Evolutionary conservation across 2,329 filamentous ascomycete genomes (phyloP).

Genomic region (Cytospora chrysosperma): DNA sequence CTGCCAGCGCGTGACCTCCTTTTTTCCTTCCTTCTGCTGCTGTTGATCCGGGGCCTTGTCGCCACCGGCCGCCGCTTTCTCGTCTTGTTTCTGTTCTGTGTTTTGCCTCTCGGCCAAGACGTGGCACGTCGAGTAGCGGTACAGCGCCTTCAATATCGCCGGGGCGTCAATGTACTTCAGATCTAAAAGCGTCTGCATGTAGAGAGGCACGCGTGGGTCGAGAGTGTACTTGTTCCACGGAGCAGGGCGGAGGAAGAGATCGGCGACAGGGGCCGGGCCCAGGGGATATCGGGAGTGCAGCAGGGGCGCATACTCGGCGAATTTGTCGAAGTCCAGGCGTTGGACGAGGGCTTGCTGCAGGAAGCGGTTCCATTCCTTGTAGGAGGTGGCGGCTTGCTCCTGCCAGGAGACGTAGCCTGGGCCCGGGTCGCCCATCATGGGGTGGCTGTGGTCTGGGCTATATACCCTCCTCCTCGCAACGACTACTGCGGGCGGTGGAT

Average conservation of each 20-base stretch:
- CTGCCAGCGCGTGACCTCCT: constrained; percentile 45
- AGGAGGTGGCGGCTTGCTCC: constrained; percentile 16
- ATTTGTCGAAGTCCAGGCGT: constrained; percentile 53
- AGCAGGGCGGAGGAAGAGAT: constrained; percentile 58
- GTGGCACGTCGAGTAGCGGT: constrained; percentile 57
- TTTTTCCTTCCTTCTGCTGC: constrained; percentile 22
- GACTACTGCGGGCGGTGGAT: background rate
- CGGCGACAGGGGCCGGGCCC: constrained; percentile 50
- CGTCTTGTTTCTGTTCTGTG: constrained; percentile 12
- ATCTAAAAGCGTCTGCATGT: constrained; percentile 55
- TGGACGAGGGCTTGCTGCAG: constrained; percentile 48
- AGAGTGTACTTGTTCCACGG: constrained; percentile 48
- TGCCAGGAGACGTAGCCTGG: constrained; percentile 14
- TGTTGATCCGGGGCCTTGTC: constrained; percentile 14
- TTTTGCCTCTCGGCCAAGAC: constrained; percentile 30
- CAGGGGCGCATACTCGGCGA: constrained; percentile 50
- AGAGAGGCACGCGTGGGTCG: constrained; percentile 60
- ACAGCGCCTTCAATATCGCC: constrained; percentile 54
- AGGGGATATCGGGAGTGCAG: constrained; percentile 53
- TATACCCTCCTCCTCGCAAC: background rate
- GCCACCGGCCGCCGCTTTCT: constrained; percentile 22
- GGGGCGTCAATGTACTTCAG: constrained; percentile 53
- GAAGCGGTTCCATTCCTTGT: constrained; percentile 50
- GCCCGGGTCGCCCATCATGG: constrained; percentile 15
- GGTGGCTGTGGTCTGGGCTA: background rate